These are phyloP conservation scores for Sporothrix sp. DNA, from an alignment of 2,329 filamentous ascomycete genomes.

Conservation along the genomic window DNA sequence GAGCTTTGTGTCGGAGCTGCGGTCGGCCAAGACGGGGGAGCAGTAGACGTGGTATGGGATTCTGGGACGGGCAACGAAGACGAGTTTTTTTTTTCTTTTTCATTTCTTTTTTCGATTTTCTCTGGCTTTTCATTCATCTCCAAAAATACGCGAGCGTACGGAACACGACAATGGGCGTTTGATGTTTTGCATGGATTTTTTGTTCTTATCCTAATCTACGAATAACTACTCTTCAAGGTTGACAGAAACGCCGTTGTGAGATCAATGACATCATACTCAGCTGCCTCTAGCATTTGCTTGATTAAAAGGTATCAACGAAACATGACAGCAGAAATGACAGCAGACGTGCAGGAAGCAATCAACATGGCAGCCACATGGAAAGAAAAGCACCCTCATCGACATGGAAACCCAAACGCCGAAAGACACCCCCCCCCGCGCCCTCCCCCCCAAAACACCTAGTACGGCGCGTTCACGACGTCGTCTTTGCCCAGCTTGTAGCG, in stretches of 20 bases:
- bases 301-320: constrained; percentile 3
- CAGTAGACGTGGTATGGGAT: background rate
- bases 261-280: no score
- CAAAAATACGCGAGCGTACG: constrained; percentile 6
- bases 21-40: constrained; percentile 12
- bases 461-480: constrained; percentile 70
- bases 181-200: background rate
- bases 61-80: background rate
- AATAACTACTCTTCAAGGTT: no score
- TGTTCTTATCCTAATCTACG: background rate
- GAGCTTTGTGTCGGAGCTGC: constrained; percentile 78
- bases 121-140: background rate
- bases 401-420: background rate
- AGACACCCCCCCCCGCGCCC: background rate
- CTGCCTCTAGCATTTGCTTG: no score
- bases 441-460: constrained; percentile 30
- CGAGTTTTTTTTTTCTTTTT: background rate
- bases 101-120: background rate
- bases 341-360: background rate
- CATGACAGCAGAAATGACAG: background rate
- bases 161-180: background rate
- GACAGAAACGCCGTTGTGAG: background rate
- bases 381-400: background rate
- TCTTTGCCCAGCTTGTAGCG: constrained; percentile 68
- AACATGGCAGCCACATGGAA: background rate